phyloP scores from a whole-genome alignment of 768 basidiomycete species.

The Myochromella boudieri region DNA sequence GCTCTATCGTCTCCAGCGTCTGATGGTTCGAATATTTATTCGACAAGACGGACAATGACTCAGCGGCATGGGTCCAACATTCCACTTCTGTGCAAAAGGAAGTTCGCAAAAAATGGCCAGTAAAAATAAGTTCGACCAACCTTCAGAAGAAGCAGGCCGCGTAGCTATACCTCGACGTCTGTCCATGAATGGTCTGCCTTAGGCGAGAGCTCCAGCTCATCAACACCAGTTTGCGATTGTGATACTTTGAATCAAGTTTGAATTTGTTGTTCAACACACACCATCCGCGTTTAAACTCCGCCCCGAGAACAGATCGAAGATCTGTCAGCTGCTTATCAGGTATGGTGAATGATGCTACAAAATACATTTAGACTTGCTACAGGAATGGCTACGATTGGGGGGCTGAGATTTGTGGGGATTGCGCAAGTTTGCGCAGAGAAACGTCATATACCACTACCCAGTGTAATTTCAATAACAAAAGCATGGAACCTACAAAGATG shows the following conservation, averaged over 20 bases:
- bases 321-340: too few relatives aligned
- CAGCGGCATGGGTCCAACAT: conserved; percentile 70
- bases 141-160: conserved; percentile 77
- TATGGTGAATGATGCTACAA: background rate
- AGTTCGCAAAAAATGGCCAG: background rate
- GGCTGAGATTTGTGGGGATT: conserved; percentile 3
- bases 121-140: conserved; percentile 37
- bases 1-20: conserved; percentile 59
- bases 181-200: conserved; percentile 46
- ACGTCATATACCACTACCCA: conserved; percentile 80
- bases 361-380: background rate
- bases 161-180: conserved; percentile 59
- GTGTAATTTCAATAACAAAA: conserved; percentile 5
- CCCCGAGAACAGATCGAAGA: conserved; percentile 7
- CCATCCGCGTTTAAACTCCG: conserved; percentile 16
- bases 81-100: conserved; percentile 57
- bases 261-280: conserved; percentile 15
- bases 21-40: conserved; percentile 49
- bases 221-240: conserved; percentile 16
- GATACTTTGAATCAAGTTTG: conserved; percentile 18
- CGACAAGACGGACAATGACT: conserved; percentile 56
- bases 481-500: background rate
- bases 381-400: background rate
- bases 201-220: conserved; percentile 13
- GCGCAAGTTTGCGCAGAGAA: conserved; percentile 65